phyloP scores from a whole-genome alignment of 345 rosid species.

The Moricandia arvensis region DNA sequence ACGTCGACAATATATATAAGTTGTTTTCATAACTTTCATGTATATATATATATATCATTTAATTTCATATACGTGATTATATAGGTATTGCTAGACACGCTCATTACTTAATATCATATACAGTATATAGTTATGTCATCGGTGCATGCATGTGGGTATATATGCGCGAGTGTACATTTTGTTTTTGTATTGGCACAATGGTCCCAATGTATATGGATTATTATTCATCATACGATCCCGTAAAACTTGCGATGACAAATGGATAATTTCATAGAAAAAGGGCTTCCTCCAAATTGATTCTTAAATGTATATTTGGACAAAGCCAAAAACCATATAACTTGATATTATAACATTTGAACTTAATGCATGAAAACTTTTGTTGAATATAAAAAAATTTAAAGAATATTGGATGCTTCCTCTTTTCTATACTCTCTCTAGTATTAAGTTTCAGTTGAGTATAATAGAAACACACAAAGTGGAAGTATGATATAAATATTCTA shows the following conservation, averaged over 20 bases:
- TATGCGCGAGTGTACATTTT: neutral
- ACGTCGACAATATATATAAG: neutral
- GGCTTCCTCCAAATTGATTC: neutral
- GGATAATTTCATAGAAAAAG: neutral
- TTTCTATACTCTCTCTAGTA: neutral
- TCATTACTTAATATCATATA: neutral
- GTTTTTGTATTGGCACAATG: neutral
- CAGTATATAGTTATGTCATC: neutral
- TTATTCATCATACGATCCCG: neutral
- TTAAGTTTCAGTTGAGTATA: neutral
- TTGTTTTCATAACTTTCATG: too few species aligned
- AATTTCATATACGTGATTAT: neutral
- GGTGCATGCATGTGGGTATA: neutral
- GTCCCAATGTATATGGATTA: neutral
- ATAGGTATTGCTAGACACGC: neutral
- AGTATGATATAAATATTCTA: slow-evolving; percentile 14
- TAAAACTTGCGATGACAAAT: neutral
- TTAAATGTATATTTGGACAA: neutral
- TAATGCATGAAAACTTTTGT: neutral
- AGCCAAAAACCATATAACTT: neutral
- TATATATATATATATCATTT: neutral
- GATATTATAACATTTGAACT: too few species aligned
- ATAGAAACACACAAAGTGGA: neutral
- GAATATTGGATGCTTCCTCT: neutral
- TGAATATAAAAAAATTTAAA: neutral